Evolutionary conservation across 2,329 filamentous ascomycete species (phyloP).

Genomic region (Claviceps sp.): DNA sequence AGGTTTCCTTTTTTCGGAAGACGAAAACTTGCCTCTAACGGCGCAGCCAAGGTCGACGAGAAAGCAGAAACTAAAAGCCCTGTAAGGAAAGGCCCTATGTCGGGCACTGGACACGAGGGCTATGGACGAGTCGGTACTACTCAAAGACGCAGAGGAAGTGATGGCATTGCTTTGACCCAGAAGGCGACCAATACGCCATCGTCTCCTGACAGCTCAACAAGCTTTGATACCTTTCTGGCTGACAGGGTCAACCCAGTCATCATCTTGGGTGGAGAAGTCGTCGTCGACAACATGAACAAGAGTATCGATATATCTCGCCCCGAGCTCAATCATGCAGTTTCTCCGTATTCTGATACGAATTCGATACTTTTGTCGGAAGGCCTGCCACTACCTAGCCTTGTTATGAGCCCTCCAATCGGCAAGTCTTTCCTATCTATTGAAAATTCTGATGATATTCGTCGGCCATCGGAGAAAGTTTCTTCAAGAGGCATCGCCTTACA

Average conservation of each 20-base stretch:
- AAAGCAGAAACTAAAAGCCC: constrained; percentile 20
- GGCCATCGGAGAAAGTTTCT: constrained; percentile 44
- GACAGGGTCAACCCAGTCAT: constrained; percentile 53
- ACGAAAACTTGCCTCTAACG: constrained; percentile 48
- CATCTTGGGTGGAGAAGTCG: constrained; percentile 48
- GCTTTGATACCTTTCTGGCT: constrained; percentile 42
- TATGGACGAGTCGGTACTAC: constrained; percentile 53
- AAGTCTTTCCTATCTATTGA: constrained; percentile 37
- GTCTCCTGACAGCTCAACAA: constrained; percentile 38
- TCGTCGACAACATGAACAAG: constrained; percentile 46
- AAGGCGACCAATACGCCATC: constrained; percentile 29
- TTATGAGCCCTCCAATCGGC: constrained; percentile 33
- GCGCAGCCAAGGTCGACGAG: constrained; percentile 36
- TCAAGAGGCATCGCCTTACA: constrained; percentile 35
- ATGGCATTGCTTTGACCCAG: constrained; percentile 32
- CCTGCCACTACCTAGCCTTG: constrained; percentile 27
- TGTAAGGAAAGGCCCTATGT: constrained; percentile 62
- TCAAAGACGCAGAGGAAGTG: constrained; percentile 51
- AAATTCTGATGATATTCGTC: constrained; percentile 15
- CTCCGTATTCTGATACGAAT: constrained; percentile 28
- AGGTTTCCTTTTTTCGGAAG: constrained; percentile 70
- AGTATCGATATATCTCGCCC: constrained; percentile 10
- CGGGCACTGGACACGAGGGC: constrained; percentile 89
- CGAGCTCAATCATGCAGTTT: constrained; percentile 36
- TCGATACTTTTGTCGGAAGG: constrained; percentile 27